Percentiles rank a stretch among this genome's conserved stretches.
phyloP scores from a whole-genome alignment of 805 yeast genomes.

The Candida manassasensis region DNA sequence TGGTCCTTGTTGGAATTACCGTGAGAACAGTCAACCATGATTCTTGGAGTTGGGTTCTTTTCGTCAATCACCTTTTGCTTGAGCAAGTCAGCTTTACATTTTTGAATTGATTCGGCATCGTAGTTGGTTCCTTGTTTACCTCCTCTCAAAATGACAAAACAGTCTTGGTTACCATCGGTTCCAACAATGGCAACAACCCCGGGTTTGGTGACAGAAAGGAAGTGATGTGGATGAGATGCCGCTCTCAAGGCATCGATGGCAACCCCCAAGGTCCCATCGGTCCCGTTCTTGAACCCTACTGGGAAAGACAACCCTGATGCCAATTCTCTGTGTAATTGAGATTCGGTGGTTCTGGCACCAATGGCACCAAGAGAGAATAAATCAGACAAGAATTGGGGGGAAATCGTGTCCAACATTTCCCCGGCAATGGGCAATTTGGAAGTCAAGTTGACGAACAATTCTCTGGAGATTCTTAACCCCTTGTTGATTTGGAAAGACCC shows the following conservation, averaged over 20 bases:
- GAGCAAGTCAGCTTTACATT: slow-evolving; percentile 57
- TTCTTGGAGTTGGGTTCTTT: slow-evolving; percentile 50
- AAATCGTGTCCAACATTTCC: slow-evolving; percentile 96
- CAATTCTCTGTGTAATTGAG: slow-evolving; percentile 93
- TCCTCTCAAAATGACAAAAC: slow-evolving; percentile 91
- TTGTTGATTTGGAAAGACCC: slow-evolving; percentile 90
- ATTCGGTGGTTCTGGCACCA: slow-evolving; percentile 98
- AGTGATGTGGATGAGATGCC: slow-evolving; percentile 90
- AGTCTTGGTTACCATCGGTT: slow-evolving; percentile 87
- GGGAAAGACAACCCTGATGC: slow-evolving; percentile 98
- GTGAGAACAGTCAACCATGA: slow-evolving; percentile 97
- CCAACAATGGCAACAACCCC: slow-evolving; percentile 96
- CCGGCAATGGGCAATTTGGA: slow-evolving; percentile 88
- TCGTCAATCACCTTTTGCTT: slow-evolving; percentile 46
- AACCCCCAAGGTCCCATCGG: slow-evolving; percentile 92
- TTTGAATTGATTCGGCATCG: slow-evolving; percentile 68
- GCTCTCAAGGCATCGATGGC: slow-evolving; percentile 93
- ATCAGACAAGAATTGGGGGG: slow-evolving; percentile 93
- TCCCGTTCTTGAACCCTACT: slow-evolving; percentile 96
- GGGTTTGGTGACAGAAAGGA: slow-evolving; percentile 90
- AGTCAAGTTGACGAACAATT: slow-evolving; percentile 79
- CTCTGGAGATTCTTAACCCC: slow-evolving; percentile 85
- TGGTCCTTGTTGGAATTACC: slow-evolving; percentile 91
- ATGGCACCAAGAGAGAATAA: slow-evolving; percentile 95
- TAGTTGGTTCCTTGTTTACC: slow-evolving; percentile 91